A percentile compares a stretch with the other conserved stretches of the same genome.
These are phyloP conservation scores for Xenoacremonium recifei DNA, from an alignment of 2,329 filamentous ascomycete species.

Conservation along the genomic window DNA sequence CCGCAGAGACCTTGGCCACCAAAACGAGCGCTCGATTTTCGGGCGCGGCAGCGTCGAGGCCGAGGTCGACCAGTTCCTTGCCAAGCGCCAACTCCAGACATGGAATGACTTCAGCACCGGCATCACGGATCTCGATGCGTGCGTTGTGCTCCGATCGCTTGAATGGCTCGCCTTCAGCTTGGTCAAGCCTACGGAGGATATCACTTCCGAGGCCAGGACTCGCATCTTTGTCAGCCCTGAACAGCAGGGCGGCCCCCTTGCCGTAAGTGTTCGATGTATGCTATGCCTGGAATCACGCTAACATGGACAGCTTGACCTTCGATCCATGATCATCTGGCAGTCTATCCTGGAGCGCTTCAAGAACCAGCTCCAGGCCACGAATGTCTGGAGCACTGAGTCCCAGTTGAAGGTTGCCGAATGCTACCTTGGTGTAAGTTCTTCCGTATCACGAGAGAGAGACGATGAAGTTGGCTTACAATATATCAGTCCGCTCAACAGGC, in stretches of 20 bases:
- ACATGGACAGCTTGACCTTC: slow-evolving; percentile 5
- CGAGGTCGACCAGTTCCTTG: neutral
- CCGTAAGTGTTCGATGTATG: slow-evolving; percentile 2
- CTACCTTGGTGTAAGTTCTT: slow-evolving; percentile 7
- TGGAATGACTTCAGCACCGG: slow-evolving; percentile 2
- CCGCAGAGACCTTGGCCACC: too few species aligned
- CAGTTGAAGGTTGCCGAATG: slow-evolving; percentile 7
- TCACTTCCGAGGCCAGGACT: slow-evolving; percentile 1
- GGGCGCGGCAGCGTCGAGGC: too few species aligned
- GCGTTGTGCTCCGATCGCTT: slow-evolving; percentile 3
- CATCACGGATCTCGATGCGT: slow-evolving; percentile 4
- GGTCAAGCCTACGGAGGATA: slow-evolving; percentile 1
- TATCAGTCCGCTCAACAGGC: slow-evolving; percentile 6
- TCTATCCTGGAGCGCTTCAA: neutral
- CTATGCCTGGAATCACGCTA: neutral
- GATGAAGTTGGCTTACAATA: too few species aligned
- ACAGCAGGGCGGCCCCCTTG: slow-evolving; percentile 4
- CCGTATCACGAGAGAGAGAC: neutral
- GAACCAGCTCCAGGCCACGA: slow-evolving; percentile 2
- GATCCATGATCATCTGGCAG: slow-evolving; percentile 6
- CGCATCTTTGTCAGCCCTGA: slow-evolving; percentile 1
- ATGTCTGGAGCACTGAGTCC: neutral
- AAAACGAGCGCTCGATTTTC: too few species aligned
- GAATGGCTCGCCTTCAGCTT: slow-evolving; percentile 7
- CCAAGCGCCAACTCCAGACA: neutral